These are phyloP conservation scores for Penicillium cataractarum DNA, from an alignment of 495 filamentous ascomycete species.

Conservation along the genomic window DNA sequence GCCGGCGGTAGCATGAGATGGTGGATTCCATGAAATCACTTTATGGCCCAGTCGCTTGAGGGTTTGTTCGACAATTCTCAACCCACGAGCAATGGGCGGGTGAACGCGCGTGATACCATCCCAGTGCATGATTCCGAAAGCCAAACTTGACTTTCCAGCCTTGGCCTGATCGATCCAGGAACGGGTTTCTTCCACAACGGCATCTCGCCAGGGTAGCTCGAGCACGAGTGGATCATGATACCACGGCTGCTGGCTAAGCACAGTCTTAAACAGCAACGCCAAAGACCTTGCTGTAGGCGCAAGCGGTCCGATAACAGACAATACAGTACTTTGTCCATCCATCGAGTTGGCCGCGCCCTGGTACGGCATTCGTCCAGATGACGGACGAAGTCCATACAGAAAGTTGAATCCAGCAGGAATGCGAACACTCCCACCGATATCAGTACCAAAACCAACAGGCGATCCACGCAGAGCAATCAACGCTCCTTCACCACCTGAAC, in stretches of 20 bases:
- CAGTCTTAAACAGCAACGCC: slow-evolving; percentile 55
- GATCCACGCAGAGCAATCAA: slow-evolving; percentile 59
- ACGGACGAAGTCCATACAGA: slow-evolving; percentile 58
- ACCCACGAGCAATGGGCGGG: slow-evolving; percentile 58
- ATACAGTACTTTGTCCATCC: slow-evolving; percentile 61
- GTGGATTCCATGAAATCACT: slow-evolving; percentile 62
- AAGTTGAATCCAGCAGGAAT: slow-evolving; percentile 69
- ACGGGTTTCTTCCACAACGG: slow-evolving; percentile 49
- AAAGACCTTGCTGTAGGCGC: slow-evolving; percentile 53
- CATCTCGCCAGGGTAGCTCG: slow-evolving; percentile 65
- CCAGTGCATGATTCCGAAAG: slow-evolving; percentile 56
- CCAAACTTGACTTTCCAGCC: slow-evolving; percentile 37
- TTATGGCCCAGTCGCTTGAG: slow-evolving; percentile 59
- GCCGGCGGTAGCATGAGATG: slow-evolving; percentile 44
- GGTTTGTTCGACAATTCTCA: slow-evolving; percentile 54
- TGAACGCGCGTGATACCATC: slow-evolving; percentile 53
- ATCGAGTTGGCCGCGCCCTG: slow-evolving; percentile 51
- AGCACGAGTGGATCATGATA: slow-evolving; percentile 62
- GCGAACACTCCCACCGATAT: slow-evolving; percentile 73
- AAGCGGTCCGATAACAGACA: slow-evolving; percentile 63
- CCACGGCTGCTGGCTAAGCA: slow-evolving; percentile 64
- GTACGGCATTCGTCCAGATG: slow-evolving; percentile 50
- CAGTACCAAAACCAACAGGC: slow-evolving; percentile 63
- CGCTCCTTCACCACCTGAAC: slow-evolving; percentile 67
- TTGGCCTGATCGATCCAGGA: slow-evolving; percentile 41